Evolutionary conservation across 305 asterid genomes (phyloP).

Genomic region (Plantago lanceolata): DNA sequence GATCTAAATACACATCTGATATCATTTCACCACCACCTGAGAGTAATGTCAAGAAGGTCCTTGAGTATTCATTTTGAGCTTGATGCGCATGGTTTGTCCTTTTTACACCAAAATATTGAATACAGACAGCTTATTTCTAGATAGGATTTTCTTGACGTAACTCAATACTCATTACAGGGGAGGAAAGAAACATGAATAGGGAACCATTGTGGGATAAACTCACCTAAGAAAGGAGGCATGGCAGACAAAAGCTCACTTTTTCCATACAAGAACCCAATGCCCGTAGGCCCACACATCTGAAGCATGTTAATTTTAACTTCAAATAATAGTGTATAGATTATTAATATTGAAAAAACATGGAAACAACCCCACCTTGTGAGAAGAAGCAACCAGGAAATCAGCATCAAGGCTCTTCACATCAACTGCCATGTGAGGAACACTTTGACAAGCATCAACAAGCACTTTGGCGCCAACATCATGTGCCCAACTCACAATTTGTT

Average conservation of each 20-base stretch:
- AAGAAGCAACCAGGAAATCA: conserved; percentile 96
- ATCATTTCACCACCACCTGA: conserved; percentile 99
- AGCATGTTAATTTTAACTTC: conserved; percentile 60
- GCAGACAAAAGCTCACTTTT: conserved; percentile 65
- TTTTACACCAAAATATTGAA: no score
- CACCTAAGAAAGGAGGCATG: conserved; percentile 97
- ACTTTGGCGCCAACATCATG: conserved; percentile 91
- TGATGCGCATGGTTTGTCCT: no score
- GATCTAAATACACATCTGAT: conserved; percentile 79
- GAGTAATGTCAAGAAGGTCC: conserved; percentile 20
- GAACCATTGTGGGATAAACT: conserved; percentile 22
- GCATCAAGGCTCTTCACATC: conserved; percentile 70
- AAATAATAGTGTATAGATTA: conserved; percentile 29
- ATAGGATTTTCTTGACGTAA: conserved; percentile 6
- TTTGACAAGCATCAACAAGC: conserved; percentile 98
- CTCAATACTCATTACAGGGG: conserved; percentile 13
- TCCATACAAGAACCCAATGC: conserved; percentile 95
- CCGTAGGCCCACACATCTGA: conserved; percentile 99
- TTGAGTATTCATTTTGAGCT: conserved; percentile 5
- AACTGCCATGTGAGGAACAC: conserved; percentile 97
- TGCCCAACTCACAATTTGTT: conserved; percentile 80
- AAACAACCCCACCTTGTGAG: conserved; percentile 76
- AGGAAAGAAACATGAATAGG: conserved; percentile 5
- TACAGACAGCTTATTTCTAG: no score
- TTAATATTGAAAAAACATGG: conserved; percentile 24